These are phyloP conservation scores for Fusarium protoensiforme DNA, from an alignment of 2,329 filamentous ascomycete genomes.

Conservation along the genomic window DNA sequence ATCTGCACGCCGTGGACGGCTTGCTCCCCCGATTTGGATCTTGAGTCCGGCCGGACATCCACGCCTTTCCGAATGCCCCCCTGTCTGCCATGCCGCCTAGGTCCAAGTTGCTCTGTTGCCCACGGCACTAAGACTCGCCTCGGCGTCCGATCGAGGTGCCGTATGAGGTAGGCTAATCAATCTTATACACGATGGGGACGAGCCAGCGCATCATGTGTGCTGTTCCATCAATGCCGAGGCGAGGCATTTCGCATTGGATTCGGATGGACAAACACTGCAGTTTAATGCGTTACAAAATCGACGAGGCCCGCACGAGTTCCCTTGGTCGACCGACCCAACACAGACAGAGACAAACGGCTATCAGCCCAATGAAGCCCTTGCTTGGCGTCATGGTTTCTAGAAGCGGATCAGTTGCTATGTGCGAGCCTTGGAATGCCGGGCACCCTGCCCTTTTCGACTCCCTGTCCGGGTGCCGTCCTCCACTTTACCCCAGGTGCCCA, in stretches of 20 bases:
- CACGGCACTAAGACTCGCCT: constrained; percentile 34
- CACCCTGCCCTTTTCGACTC: constrained; percentile 29
- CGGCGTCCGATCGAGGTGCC: constrained; percentile 16
- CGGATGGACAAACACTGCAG: constrained; percentile 10
- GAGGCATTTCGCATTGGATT: constrained; percentile 19
- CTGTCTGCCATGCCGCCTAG: constrained; percentile 23
- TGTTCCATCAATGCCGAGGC: constrained; percentile 16
- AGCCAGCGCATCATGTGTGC: constrained; percentile 19
- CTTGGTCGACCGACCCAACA: neutral
- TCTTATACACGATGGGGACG: constrained; percentile 22
- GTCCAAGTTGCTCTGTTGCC: constrained; percentile 28
- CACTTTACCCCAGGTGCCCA: constrained; percentile 43
- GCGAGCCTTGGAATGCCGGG: constrained; percentile 32
- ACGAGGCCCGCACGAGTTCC: constrained; percentile 1
- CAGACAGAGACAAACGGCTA: neutral
- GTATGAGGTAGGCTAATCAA: constrained; percentile 28
- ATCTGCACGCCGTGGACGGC: constrained; percentile 28
- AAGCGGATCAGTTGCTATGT: constrained; percentile 28
- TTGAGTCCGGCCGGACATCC: constrained; percentile 29
- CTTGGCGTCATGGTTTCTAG: constrained; percentile 34
- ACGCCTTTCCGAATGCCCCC: constrained; percentile 34
- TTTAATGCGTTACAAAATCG: constrained; percentile 24
- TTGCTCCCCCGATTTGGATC: constrained; percentile 37
- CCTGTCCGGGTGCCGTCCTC: constrained; percentile 23
- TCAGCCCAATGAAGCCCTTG: constrained; percentile 13